Conservation (phyloP, 163 green algal species). For the Volvox carteri region DNA sequence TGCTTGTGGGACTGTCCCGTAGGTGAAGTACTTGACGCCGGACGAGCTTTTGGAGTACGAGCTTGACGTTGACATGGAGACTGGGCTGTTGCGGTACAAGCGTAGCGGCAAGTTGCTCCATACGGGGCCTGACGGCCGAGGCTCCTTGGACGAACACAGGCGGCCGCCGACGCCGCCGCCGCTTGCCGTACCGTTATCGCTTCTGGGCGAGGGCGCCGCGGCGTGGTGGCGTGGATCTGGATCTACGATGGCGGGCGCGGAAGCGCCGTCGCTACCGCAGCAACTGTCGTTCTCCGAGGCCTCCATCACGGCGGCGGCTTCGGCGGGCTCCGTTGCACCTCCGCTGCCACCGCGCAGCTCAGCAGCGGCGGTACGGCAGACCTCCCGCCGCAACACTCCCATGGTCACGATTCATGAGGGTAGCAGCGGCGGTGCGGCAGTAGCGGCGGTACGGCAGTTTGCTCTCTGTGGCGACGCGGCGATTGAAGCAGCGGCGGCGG, state of each 20-base stretch:
- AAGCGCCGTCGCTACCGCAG: background rate
- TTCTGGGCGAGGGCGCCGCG: constrained; percentile 7
- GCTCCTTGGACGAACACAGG: constrained; percentile 28
- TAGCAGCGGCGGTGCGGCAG: background rate
- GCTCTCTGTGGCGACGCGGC: background rate
- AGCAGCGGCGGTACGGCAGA: background rate
- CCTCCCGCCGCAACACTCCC: background rate
- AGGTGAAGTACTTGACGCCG: constrained; percentile 54
- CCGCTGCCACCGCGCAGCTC: background rate
- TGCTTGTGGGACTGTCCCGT: too few relatives aligned
- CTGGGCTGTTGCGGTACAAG: constrained; percentile 55
- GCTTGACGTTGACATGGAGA: constrained; percentile 56
- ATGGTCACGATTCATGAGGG: constrained; percentile 14
- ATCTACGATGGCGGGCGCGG: background rate
- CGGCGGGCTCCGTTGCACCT: background rate
- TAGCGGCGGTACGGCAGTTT: background rate
- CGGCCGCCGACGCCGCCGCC: constrained; percentile 35
- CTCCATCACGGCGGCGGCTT: background rate
- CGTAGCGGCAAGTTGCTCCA: constrained; percentile 56
- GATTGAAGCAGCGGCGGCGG: background rate
- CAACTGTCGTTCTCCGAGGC: background rate
- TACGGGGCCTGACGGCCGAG: constrained; percentile 33
- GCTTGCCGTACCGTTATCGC: background rate
- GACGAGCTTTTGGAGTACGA: constrained; percentile 55
- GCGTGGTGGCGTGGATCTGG: constrained; percentile 20